phyloP scores from a whole-genome alignment of 139 green algal species.

The Zygnema cylindricum region DNA sequence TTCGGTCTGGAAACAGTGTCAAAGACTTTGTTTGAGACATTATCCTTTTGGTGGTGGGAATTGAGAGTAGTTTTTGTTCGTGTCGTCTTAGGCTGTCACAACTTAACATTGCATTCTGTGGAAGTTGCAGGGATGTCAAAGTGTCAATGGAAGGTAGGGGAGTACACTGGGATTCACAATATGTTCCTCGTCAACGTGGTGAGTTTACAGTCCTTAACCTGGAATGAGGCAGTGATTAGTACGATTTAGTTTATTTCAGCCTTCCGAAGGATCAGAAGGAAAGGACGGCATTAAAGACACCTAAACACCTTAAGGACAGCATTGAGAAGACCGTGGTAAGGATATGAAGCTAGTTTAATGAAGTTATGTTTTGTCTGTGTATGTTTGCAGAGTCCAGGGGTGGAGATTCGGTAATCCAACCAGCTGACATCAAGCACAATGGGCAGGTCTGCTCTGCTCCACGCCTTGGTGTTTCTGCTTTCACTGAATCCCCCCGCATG shows the following conservation, averaged over 20 bases:
- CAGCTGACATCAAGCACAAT: neutral
- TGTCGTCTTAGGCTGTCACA: neutral
- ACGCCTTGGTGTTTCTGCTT: neutral
- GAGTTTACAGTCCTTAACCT: too few relatives aligned
- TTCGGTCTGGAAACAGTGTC: too few relatives aligned
- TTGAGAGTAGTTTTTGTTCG: neutral
- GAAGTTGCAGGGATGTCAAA: neutral
- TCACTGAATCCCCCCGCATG: neutral
- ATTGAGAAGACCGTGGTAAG: neutral
- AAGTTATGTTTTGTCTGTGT: neutral
- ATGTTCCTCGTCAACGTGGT: too few relatives aligned
- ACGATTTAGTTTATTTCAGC: neutral
- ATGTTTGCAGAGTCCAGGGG: neutral
- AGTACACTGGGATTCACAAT: too few relatives aligned
- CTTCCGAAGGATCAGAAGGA: neutral
- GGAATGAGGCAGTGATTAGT: neutral
- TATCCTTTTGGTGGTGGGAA: neutral
- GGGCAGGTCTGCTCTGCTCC: neutral
- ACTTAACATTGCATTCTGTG: neutral
- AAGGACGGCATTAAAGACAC: too few relatives aligned
- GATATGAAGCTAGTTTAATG: neutral
- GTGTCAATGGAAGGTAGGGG: too few relatives aligned
- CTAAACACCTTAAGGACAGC: too few relatives aligned
- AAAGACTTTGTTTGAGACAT: neutral
- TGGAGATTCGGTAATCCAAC: neutral